Percentiles rank a stretch among this genome's conserved stretches.
These are phyloP conservation scores for Lippia alba DNA, from an alignment of 305 asterid species.

Conservation along the genomic window DNA sequence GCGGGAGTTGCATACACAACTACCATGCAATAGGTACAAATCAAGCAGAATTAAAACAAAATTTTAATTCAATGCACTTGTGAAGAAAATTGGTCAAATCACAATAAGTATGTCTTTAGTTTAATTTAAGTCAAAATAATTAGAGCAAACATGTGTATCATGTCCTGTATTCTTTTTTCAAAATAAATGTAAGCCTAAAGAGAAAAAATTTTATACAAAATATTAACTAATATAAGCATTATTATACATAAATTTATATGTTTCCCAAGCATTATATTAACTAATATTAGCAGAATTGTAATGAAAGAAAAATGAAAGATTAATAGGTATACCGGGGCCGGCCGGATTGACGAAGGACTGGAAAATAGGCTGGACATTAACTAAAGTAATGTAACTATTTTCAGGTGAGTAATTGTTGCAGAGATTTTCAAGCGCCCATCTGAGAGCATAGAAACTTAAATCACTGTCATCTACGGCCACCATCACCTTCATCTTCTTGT, in stretches of 20 bases:
- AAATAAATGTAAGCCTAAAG: neutral
- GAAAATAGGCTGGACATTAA: slow-evolving; percentile 56
- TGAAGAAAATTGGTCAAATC: too few relatives aligned
- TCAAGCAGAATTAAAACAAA: too few relatives aligned
- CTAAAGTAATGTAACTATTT: slow-evolving; percentile 47
- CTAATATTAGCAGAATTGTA: too few relatives aligned
- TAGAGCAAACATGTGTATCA: neutral
- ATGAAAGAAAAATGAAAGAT: neutral
- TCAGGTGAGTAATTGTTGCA: slow-evolving; percentile 24
- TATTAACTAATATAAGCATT: too few relatives aligned
- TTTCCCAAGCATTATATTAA: too few relatives aligned
- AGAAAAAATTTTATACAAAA: too few relatives aligned
- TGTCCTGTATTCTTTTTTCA: neutral
- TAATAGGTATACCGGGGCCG: slow-evolving; percentile 54
- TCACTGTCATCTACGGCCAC: slow-evolving; percentile 72
- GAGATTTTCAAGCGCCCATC: slow-evolving; percentile 59
- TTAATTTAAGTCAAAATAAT: neutral
- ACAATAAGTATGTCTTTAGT: too few relatives aligned
- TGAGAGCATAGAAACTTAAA: slow-evolving; percentile 62
- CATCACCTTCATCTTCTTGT: slow-evolving; percentile 51
- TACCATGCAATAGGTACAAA: slow-evolving; percentile 2
- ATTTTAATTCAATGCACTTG: too few relatives aligned
- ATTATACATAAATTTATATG: too few relatives aligned
- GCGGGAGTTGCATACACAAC: slow-evolving; percentile 48
- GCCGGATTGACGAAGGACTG: slow-evolving; percentile 67